phyloP scores from a whole-genome alignment of 345 rosid genomes.

The Lenwebbia sp. region DNA sequence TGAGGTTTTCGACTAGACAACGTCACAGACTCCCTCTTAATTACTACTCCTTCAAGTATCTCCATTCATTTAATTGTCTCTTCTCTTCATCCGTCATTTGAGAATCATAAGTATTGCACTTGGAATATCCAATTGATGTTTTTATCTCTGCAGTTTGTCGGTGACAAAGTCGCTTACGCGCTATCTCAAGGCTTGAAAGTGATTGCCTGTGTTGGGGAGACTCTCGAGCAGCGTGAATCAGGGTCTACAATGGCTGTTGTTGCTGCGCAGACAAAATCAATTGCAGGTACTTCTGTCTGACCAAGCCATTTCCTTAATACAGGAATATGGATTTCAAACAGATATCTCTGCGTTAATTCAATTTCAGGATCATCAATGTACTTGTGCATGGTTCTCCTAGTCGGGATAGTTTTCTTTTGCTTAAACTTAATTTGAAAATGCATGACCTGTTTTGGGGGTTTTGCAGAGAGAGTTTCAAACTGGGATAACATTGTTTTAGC shows the following conservation, averaged over 20 bases:
- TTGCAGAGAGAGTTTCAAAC: conserved; percentile 36
- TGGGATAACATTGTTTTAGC: conserved; percentile 63
- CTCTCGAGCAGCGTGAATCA: conserved; percentile 67
- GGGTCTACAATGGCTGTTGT: conserved; percentile 62
- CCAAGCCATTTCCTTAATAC: background rate
- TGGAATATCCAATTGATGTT: background rate
- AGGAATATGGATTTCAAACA: background rate
- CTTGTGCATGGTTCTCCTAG: background rate
- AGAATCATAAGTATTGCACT: background rate
- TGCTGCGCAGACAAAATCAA: conserved; percentile 63
- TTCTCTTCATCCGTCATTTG: background rate
- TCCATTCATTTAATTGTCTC: background rate
- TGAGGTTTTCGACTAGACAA: conserved; percentile 18
- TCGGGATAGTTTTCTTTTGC: background rate
- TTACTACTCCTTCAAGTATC: background rate
- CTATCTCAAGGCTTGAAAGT: conserved; percentile 59
- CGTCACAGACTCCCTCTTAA: background rate
- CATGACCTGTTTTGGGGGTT: background rate
- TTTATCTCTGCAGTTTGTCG: conserved; percentile 43
- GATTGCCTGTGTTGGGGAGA: conserved; percentile 70
- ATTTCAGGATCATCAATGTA: background rate
- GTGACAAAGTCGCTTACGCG: conserved; percentile 52
- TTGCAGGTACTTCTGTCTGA: conserved; percentile 33
- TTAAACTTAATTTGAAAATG: background rate
- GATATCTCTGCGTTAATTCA: background rate